Base-by-base conservation (phyloP, 176 grass and related monocot genomes). In the Oryza coarctata region DNA sequence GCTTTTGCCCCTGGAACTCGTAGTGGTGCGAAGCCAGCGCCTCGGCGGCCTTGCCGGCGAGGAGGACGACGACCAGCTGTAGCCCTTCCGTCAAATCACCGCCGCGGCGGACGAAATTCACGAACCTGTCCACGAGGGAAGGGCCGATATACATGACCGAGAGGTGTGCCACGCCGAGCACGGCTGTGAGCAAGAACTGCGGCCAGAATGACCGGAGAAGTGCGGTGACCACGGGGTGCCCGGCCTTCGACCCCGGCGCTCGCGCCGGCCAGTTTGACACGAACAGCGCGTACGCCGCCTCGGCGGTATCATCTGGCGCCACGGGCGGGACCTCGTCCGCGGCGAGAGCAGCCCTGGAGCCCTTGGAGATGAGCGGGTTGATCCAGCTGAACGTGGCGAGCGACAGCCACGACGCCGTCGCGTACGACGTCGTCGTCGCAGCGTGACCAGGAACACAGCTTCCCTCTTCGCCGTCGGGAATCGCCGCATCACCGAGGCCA, bases 131-230 rank as follows among this genome's bases (percentile, higher is more conserved):
- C 9, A 94, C 82, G 9, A 94, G 92, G 27, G 80, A 82, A n/a
- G 92, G 92, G 67, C 92, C 92, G 52, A 94, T n/a, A 80, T 94
- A 94, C 88, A 94, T 91, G 65, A 94, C 92, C 0, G 87, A n/a
- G 20, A 94, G 86, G 22, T 88, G 88, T 34, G 87, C 65, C 14
- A 91, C 2, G 12, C 89, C 80, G 11, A 94, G 86, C 49, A n/a
- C 7, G 22, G 84, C 86, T 35, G 70, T 85, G 72, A 87, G 49
- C 25, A 91, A 62, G 65, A 94, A 66, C 28, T 88, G 83, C 9
- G 86, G 89, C 89, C 89, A 94, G 80, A 94, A 94, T 68, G 89
- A 89, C 1, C 86, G 84, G 44, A 94, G 71, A 26, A 89, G 64
- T 38, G 87, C 82, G 27, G 77, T 71, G 72, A 63, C 0, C 87